phyloP scores from a whole-genome alignment of 768 basidiomycete species.

The Fomitopsis serialis region DNA sequence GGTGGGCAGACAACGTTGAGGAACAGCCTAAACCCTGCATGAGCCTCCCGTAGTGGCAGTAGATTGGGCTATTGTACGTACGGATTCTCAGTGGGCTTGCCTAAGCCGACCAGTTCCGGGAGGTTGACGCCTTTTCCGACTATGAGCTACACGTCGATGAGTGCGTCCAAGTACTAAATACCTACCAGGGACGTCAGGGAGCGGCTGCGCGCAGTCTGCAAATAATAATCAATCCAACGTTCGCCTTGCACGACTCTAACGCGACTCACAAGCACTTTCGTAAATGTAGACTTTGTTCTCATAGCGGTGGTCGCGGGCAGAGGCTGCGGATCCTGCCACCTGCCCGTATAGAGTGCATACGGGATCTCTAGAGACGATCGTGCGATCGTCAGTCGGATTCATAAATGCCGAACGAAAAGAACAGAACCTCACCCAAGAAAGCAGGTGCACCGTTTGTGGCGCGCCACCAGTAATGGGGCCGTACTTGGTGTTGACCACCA shows the following conservation, averaged over 20 bases:
- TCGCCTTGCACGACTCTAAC: not conserved
- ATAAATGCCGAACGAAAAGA: no score
- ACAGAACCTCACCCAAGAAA: no score
- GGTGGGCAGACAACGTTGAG: constrained; percentile 62
- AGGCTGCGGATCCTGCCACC: constrained; percentile 59
- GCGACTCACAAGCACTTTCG: constrained; percentile 50
- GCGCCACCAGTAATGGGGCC: no score
- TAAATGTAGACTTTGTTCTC: constrained; percentile 53
- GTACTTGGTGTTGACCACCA: no score
- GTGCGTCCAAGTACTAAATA: constrained; percentile 36
- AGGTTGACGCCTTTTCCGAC: no score
- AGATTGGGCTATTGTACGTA: constrained; percentile 20
- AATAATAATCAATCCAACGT: not conserved
- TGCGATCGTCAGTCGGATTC: not conserved
- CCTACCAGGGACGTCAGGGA: constrained; percentile 26
- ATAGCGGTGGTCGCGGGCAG: constrained; percentile 54
- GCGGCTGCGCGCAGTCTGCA: constrained; percentile 55
- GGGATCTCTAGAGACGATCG: constrained; percentile 51
- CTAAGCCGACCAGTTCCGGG: constrained; percentile 65
- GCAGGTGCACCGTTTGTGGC: constrained; percentile 41
- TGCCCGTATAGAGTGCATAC: constrained; percentile 58
- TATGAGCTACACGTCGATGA: no score
- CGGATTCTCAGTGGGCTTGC: constrained; percentile 69
- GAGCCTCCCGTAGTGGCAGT: not conserved
- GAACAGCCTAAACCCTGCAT: constrained; percentile 55